Conservation (phyloP, 2,329 filamentous ascomycete species). For the Arthroderma sp. region DNA sequence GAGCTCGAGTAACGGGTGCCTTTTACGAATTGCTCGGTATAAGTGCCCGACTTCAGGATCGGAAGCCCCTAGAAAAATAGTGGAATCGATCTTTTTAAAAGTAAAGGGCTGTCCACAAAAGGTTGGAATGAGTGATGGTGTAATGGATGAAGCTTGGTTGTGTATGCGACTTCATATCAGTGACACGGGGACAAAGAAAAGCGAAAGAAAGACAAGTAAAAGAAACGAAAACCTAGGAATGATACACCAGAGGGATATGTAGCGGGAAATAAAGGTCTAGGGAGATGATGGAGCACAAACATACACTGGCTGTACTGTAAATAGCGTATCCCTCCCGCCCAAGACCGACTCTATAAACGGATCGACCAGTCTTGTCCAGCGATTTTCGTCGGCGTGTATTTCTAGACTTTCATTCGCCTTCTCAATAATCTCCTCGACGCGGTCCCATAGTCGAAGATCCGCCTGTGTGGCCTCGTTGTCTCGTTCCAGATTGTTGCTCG, state of each 20-base stretch:
- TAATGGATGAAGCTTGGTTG: too few relatives aligned
- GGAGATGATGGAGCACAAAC: too few relatives aligned
- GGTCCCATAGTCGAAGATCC: not conserved
- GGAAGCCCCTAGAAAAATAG: not conserved
- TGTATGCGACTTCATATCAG: too few relatives aligned
- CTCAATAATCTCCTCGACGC: not conserved
- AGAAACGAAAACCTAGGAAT: too few relatives aligned
- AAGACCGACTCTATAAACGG: not conserved
- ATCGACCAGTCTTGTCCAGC: not conserved
- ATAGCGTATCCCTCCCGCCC: not conserved
- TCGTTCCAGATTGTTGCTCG: too few relatives aligned
- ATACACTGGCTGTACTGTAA: not conserved
- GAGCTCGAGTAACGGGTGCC: not conserved
- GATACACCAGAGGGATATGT: too few relatives aligned
- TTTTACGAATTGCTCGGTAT: not conserved
- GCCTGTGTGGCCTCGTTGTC: not conserved
- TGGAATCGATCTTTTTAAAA: not conserved
- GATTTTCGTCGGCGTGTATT: not conserved
- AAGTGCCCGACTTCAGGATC: not conserved
- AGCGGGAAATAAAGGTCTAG: too few relatives aligned
- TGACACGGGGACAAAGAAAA: too few relatives aligned
- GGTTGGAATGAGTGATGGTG: too few relatives aligned
- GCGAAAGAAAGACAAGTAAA: too few relatives aligned
- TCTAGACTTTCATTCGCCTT: not conserved
- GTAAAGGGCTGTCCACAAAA: not conserved